Conservation (phyloP, 306 rosid species). For the Leucaena leucocephala region DNA sequence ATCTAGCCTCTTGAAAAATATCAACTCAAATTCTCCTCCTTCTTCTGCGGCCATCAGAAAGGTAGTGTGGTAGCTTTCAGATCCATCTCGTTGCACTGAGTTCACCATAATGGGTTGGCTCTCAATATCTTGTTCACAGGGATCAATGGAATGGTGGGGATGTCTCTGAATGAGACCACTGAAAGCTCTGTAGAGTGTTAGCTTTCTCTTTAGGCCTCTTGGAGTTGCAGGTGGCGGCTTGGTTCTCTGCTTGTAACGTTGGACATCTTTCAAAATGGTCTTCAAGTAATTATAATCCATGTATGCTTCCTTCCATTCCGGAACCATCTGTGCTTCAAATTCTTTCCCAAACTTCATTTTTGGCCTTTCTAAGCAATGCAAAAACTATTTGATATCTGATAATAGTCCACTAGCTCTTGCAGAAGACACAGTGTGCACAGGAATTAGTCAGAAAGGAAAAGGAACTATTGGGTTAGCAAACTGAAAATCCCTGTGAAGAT, state of each 20-base stretch:
- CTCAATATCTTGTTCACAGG: constrained; percentile 47
- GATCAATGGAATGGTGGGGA: constrained; percentile 18
- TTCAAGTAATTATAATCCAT: constrained; percentile 57
- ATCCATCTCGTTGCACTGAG: constrained; percentile 37
- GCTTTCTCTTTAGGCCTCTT: constrained; percentile 45
- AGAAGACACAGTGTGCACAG: neutral
- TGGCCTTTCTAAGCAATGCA: neutral
- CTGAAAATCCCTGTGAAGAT: neutral
- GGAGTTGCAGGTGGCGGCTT: constrained; percentile 38
- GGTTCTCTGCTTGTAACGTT: constrained; percentile 27
- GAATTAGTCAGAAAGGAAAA: neutral
- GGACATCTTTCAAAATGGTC: constrained; percentile 57
- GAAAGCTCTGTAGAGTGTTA: constrained; percentile 65
- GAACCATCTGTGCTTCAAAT: constrained; percentile 61
- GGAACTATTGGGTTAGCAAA: neutral
- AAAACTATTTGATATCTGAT: neutral
- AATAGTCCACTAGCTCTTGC: too few relatives aligned
- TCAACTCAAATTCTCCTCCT: constrained; percentile 61
- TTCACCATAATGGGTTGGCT: constrained; percentile 59
- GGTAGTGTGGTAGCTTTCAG: constrained; percentile 46
- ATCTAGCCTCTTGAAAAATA: constrained; percentile 57
- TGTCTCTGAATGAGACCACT: constrained; percentile 61
- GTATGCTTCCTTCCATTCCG: constrained; percentile 84
- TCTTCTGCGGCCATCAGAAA: constrained; percentile 59
- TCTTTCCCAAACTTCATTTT: constrained; percentile 78